Evolutionary conservation across 306 rosid species (phyloP), one percentile per base, ranked within the genome.

Genomic region (Nissolia schottii): DNA sequence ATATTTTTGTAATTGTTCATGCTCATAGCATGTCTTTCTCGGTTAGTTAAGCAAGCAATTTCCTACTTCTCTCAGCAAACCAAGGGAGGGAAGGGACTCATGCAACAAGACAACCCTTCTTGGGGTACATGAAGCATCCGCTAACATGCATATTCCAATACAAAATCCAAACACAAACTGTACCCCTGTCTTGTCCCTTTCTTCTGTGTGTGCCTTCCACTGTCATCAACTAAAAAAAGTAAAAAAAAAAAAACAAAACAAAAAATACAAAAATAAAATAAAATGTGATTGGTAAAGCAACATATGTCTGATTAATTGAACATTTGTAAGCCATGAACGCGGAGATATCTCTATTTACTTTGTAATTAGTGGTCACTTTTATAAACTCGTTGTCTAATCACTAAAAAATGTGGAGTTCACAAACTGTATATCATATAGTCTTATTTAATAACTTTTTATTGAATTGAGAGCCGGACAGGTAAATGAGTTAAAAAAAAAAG

Each of bases 261-360:
- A n/a, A n/a, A n/a, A n/a, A n/a, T n/a, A n/a, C 12, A 8, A 40
- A 40, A 40, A 10, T 40, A 3, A 7, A 20, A 13, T 28, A 50
- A n/a, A 19, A 46, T 51, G 75, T 59, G 50, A 46, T 40, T 74
- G 69, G 40, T 38, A 77, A 49, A 68, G 3, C 62, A 64, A 65
- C 65, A 66, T 57, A 67, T 38, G 78, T 18, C 20, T 8, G 60
- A 75, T 22, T 70, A 46, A 78, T 48, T 69, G 57, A 73, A 41
- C 75, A 65, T 32, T 68, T 86, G 82, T 87, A 87, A 88, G 51
- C n/a, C 11, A 78, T 61, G 73, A 72, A 0, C 7, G 38, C 1
- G 38, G 38, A 41, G 49, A 41, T 69, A 70, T 60, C n/a, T n/a
- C n/a, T n/a, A n/a, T n/a, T n/a, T n/a, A n/a, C n/a, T n/a, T n/a